Percentiles rank a stretch among this genome's conserved stretches.
Conservation (phyloP, 176 grass and related monocot species). For the Elymus sibiricus region DNA sequence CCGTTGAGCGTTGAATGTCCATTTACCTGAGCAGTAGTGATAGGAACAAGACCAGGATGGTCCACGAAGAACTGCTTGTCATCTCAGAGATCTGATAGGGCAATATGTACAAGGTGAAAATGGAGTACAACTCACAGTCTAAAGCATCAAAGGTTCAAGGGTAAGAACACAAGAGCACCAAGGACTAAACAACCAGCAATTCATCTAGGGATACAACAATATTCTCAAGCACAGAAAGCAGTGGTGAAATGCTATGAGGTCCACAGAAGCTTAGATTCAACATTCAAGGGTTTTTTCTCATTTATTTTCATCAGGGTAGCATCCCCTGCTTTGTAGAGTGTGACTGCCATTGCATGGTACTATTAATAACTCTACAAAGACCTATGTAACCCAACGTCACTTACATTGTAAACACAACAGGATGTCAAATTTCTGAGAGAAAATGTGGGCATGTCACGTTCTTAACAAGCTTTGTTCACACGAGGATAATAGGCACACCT, state of each 20-base stretch:
- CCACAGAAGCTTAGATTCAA: neutral
- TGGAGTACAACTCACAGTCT: no score
- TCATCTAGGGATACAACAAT: neutral
- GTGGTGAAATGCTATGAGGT: neutral
- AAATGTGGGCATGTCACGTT: neutral
- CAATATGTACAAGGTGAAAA: constrained; percentile 22
- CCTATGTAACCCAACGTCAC: neutral
- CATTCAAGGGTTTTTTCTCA: neutral
- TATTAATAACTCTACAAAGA: neutral
- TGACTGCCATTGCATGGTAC: neutral
- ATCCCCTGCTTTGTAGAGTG: neutral
- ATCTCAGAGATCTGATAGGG: constrained; percentile 61
- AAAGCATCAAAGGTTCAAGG: neutral
- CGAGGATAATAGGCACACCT: constrained; percentile 71
- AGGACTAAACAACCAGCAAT: neutral
- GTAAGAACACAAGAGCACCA: neutral
- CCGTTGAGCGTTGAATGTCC: no score
- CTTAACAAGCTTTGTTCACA: constrained; percentile 82
- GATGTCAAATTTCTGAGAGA: neutral
- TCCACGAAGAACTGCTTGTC: no score
- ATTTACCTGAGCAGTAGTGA: no score
- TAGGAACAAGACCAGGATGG: no score
- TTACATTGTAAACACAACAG: neutral
- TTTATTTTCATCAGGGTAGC: neutral
- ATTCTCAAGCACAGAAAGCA: neutral